These are phyloP conservation scores for Lithohypha guttulata DNA, from an alignment of 2,329 filamentous ascomycete genomes.

Conservation along the genomic window DNA sequence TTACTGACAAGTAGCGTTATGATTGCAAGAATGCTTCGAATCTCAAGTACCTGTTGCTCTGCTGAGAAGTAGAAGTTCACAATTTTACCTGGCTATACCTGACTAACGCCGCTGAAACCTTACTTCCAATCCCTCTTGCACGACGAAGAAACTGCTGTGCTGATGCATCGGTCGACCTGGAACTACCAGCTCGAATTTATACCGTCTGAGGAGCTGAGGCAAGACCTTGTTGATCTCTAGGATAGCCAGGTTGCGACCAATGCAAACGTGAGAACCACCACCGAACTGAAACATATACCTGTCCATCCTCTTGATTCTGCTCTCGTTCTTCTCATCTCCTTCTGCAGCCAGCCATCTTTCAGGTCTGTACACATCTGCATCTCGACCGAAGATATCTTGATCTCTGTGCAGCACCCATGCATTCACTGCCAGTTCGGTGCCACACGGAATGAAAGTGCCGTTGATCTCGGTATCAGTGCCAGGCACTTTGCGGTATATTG, in stretches of 20 bases:
- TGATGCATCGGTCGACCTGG: constrained; percentile 41
- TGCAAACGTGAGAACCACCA: constrained; percentile 34
- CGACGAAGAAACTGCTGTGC: constrained; percentile 50
- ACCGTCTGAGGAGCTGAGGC: constrained; percentile 45
- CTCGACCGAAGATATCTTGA: constrained; percentile 32
- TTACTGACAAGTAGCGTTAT: too few species aligned
- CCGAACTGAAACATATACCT: constrained; percentile 28
- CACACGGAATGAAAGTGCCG: constrained; percentile 32
- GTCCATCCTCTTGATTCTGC: constrained; percentile 29
- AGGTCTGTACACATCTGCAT: constrained; percentile 35
- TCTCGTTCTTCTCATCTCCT: constrained; percentile 20
- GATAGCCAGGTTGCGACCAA: constrained; percentile 45
- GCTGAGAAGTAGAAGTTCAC: too few species aligned
- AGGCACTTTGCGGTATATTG: constrained; percentile 41
- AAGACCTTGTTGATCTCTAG: constrained; percentile 51
- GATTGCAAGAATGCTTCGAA: too few species aligned
- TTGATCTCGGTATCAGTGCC: constrained; percentile 34
- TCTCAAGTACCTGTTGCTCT: too few species aligned
- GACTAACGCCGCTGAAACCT: constrained; percentile 25
- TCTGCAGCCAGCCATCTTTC: constrained; percentile 37
- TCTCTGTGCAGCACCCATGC: constrained; percentile 39
- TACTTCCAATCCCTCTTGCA: constrained; percentile 46
- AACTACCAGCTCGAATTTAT: constrained; percentile 43
- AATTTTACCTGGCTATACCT: too few species aligned
- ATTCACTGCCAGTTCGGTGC: constrained; percentile 35